Evolutionary conservation across 2,329 filamentous ascomycete genomes (phyloP), one percentile per base, ranked within the genome.

Genomic region (Clonostachys solani): DNA sequence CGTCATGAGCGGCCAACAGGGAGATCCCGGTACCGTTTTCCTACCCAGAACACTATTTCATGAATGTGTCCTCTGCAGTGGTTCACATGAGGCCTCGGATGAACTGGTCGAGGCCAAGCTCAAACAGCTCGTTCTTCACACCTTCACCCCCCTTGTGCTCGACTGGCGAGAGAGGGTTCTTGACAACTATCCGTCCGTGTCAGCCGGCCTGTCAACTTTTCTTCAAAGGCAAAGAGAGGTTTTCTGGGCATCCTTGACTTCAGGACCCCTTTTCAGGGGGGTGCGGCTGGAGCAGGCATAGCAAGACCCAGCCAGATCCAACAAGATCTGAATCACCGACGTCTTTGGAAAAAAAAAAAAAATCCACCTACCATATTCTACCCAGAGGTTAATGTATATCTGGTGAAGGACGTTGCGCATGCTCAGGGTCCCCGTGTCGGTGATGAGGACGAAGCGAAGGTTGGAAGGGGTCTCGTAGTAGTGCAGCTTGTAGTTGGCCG

Each of bases 391-490:
- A 49, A 96, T 95, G 67, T 96, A 99, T 52, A 99, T 96, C 77
- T 99, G 94, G 65, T 99, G 92, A 60, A 99, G 71, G 18, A 95
- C 92, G 58, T 95, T 90, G 41, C 92, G 83, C 83, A 99, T 92
- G 68, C 91, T 96, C 55, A 87, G 81, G 49, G 89, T 88, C 55
- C 83, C 87, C 36, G 88, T 89, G 69, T 97, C 94, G 19, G 94
- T 97, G 62, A 97, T 77, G 85, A 99, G 89, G 62, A 96, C 91
- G 63, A 97, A 95, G 63, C 96, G 95, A 68, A 95, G 84, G 65
- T 89, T 95, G 45, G 91, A 94, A 1, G 92, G 91, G 12, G 94
- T 97, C 75, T 99, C 94, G 77, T 96, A 99, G 75, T 95, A 99
- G 72, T 99, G 94, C 58, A 99, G 81, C 72, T 96, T 96, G 78